Conservation (phyloP, 2,329 filamentous ascomycete genomes). For the Fusarium longipes region DNA sequence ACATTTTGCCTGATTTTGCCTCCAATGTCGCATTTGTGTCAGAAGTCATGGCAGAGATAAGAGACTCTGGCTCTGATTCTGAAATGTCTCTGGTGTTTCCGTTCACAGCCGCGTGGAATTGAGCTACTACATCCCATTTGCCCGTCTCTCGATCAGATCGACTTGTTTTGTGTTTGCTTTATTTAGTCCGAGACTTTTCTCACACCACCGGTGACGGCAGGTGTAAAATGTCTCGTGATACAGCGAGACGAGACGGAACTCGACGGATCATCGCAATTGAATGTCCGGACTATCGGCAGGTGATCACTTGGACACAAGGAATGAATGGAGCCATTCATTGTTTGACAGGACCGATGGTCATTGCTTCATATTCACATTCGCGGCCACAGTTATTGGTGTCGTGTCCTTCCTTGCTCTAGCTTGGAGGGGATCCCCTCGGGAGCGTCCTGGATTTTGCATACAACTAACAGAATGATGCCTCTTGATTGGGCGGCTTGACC, state of each 20-base stretch:
- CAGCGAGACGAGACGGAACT: constrained; percentile 5
- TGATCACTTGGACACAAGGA: constrained; percentile 31
- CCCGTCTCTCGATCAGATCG: neutral
- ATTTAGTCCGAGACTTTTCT: constrained; percentile 19
- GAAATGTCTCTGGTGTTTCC: constrained; percentile 15
- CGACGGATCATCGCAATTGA: constrained; percentile 26
- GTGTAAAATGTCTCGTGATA: constrained; percentile 30
- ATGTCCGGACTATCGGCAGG: constrained; percentile 34
- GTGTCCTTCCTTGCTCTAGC: neutral
- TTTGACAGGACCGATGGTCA: constrained; percentile 23
- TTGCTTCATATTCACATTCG: neutral
- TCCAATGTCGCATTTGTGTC: constrained; percentile 1
- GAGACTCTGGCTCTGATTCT: neutral
- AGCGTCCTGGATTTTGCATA: constrained; percentile 41
- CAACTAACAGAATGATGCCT: constrained; percentile 27
- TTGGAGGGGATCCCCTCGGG: constrained; percentile 19
- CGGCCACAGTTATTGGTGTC: neutral
- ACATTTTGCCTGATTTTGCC: constrained; percentile 9
- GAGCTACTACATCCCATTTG: neutral
- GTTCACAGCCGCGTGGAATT: constrained; percentile 1
- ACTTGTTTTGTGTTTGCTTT: constrained; percentile 10
- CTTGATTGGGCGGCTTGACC: constrained; percentile 39
- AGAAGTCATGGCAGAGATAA: constrained; percentile 10
- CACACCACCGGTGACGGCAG: constrained; percentile 6
- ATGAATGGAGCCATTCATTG: constrained; percentile 22